Conservation (phyloP, 345 rosid species). For the Arabis alpina region DNA sequence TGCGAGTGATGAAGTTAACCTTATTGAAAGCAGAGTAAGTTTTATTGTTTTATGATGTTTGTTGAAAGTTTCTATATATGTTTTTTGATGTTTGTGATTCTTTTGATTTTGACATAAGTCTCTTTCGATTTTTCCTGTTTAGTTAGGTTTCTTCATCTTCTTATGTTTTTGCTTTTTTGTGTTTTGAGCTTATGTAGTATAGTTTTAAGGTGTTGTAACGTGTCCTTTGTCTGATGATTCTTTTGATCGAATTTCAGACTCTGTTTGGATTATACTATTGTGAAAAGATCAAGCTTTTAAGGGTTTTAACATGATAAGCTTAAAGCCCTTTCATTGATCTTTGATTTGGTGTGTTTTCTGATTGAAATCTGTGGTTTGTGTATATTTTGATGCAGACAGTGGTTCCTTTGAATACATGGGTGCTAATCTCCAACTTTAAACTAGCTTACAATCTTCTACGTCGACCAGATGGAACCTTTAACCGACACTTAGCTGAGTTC, state of each 20-base stretch:
- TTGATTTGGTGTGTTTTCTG: not conserved
- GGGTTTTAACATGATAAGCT: not conserved
- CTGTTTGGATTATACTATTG: not conserved
- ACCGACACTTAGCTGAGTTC: conserved; percentile 91
- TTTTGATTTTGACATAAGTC: conserved; percentile 34
- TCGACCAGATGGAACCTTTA: conserved; percentile 88
- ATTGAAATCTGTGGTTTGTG: conserved; percentile 3
- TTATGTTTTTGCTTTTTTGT: conserved; percentile 17
- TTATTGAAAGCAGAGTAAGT: conserved; percentile 74
- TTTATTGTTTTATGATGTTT: not conserved
- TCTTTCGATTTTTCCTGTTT: conserved; percentile 34
- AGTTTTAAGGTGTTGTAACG: conserved; percentile 32
- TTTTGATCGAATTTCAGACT: not conserved
- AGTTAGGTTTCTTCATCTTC: conserved; percentile 10
- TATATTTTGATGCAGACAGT: conserved; percentile 54
- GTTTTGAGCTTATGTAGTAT: conserved; percentile 30
- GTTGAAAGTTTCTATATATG: not conserved
- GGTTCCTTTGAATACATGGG: conserved; percentile 93
- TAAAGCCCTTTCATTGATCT: not conserved
- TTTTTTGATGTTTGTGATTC: not conserved
- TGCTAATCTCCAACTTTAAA: conserved; percentile 85
- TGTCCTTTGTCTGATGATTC: conserved; percentile 26
- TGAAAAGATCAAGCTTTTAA: not conserved
- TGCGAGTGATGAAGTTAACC: conserved; percentile 65
- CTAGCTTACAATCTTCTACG: conserved; percentile 82